Base-by-base conservation (phyloP, 148 eudicot species). In the Linanthus parryae region DNA sequence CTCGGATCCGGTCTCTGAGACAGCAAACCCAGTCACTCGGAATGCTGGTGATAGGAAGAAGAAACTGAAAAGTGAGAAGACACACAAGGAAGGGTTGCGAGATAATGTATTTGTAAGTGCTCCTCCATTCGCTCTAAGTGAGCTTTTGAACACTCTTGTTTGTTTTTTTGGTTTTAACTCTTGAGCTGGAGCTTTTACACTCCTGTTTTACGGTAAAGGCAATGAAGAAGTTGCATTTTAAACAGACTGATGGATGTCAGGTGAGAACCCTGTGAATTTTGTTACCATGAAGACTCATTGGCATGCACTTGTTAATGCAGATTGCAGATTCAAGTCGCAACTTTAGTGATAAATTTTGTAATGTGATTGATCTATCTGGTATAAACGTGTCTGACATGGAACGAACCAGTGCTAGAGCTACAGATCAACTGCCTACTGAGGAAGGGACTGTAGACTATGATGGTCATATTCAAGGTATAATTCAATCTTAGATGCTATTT, bases 391-490 rank as follows among this genome's bases (percentile, higher is more conserved):
- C 36, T 33, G 54, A 46, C 25, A 12, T 25, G 17, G 48, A 48
- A 8, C 48, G 52, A 29, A 44, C 27, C 24, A 47, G 56, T 51
- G 52, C 48, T 37, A 47, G 11, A 5, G 31, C 62, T 40, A 35
- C 52, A 6, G 73, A 51, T 43, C 67, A 62, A 52, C 33, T 65
- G 22, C 16, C 52, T 45, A 16, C 34, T 31, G 57, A 69, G 13
- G 67, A 65, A 61, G 53, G 41, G 52, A 37, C 54, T 12, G 36
- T 51, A 57, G 54, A 42, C 20, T 56, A 71, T 53, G 56, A 47
- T 50, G 45, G 48, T 63, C 67, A 33, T 40, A 61, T 64, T 55
- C 54, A 53, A 70, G 87, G 92, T 84, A 59, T 40, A 51, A 10
- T 17, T 10, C 42, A 24, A 23, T 39, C 19, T 53, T 23, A 33